A percentile compares a stretch with the other conserved stretches of the same genome.
Conservation (phyloP, 2,329 filamentous ascomycete species). For the Thyridium curvatum region DNA sequence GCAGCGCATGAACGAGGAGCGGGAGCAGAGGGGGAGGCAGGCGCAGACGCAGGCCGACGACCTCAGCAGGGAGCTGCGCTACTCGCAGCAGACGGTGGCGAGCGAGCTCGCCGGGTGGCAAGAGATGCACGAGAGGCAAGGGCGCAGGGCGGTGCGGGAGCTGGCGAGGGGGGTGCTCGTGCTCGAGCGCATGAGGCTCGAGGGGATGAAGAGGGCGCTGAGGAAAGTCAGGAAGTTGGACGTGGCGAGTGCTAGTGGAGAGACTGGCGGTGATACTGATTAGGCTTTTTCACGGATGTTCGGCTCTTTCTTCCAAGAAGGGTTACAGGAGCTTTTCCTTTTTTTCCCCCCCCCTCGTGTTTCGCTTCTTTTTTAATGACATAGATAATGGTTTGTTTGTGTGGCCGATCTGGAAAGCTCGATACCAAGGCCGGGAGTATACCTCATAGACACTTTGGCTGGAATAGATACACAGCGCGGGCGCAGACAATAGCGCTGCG, state of each 20-base stretch:
- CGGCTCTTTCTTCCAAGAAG: neutral
- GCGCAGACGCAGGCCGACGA: conserved; percentile 64
- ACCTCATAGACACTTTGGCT: too few relatives aligned
- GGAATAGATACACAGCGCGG: too few relatives aligned
- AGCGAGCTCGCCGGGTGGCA: conserved; percentile 91
- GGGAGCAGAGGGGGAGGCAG: conserved; percentile 70
- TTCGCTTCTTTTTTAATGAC: conserved; percentile 2
- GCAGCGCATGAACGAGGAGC: conserved; percentile 74
- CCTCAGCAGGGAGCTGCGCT: conserved; percentile 76
- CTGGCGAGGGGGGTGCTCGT: conserved; percentile 76
- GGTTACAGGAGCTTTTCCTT: neutral
- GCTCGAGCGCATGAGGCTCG: conserved; percentile 70
- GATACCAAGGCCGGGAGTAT: too few relatives aligned
- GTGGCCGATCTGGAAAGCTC: too few relatives aligned
- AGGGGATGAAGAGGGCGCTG: conserved; percentile 74
- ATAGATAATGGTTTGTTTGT: too few relatives aligned
- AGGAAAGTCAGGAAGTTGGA: conserved; percentile 43
- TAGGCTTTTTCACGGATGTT: too few relatives aligned
- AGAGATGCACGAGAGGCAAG: conserved; percentile 75
- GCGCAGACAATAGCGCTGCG: too few relatives aligned
- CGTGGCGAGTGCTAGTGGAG: neutral
- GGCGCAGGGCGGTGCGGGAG: conserved; percentile 65
- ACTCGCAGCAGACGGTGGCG: conserved; percentile 91
- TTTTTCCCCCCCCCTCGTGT: conserved; percentile 4
- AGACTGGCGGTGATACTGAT: conserved; percentile 8